phyloP scores from a whole-genome alignment of 176 grass and related monocot species.

The Lolium multiflorum region DNA sequence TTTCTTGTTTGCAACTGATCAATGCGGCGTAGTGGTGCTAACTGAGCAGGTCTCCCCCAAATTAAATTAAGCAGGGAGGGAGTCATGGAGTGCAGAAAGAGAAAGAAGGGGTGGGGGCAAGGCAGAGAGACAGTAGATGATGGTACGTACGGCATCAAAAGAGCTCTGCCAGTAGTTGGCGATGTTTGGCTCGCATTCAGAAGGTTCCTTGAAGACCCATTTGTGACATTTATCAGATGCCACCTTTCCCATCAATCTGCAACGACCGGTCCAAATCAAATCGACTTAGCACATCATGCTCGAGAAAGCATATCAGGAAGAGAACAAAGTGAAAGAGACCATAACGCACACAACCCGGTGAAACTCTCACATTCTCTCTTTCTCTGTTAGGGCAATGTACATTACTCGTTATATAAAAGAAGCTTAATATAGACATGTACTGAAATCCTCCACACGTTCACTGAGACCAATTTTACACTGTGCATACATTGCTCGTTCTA shows the following conservation, averaged over 20 bases:
- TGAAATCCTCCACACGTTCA: neutral
- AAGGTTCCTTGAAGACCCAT: constrained; percentile 99
- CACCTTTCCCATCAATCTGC: constrained; percentile 99
- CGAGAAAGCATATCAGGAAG: constrained; percentile 11
- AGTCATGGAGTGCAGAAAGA: constrained; percentile 40
- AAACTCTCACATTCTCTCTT: neutral
- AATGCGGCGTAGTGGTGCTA: neutral
- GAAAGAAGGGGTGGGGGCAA: constrained; percentile 20
- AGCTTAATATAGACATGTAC: neutral
- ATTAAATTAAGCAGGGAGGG: constrained; percentile 2
- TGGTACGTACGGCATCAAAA: constrained; percentile 95
- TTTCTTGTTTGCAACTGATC: neutral
- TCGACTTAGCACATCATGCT: constrained; percentile 39
- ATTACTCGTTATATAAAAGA: neutral
- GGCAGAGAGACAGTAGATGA: constrained; percentile 3
- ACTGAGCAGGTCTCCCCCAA: neutral
- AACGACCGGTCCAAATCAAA: constrained; percentile 52
- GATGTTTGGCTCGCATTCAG: constrained; percentile 99
- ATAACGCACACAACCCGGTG: constrained; percentile 24
- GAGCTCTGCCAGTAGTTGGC: constrained; percentile 99
- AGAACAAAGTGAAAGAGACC: constrained; percentile 35
- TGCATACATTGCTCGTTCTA: too few relatives aligned
- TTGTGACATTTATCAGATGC: constrained; percentile 99
- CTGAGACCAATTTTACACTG: neutral
- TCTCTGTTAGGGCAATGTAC: neutral